These are phyloP conservation scores for Brassica rapa DNA, from an alignment of 345 rosid genomes.

Conservation along the genomic window DNA sequence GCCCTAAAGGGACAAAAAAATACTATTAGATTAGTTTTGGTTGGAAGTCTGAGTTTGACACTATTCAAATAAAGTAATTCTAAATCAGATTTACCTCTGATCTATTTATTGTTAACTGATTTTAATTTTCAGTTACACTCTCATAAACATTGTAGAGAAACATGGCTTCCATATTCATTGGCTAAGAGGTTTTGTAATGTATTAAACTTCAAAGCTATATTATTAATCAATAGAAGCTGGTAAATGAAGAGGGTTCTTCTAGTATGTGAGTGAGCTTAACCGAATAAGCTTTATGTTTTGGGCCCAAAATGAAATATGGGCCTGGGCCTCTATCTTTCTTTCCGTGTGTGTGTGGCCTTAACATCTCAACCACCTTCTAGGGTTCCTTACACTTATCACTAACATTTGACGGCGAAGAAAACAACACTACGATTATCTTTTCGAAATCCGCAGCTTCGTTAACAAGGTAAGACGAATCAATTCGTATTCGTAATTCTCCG, in stretches of 20 bases:
- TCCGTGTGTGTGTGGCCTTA: background rate
- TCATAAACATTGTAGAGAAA: background rate
- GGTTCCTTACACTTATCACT: constrained; percentile 16
- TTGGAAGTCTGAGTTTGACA: background rate
- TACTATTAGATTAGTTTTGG: background rate
- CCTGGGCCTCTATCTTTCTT: background rate
- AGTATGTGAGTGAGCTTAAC: background rate
- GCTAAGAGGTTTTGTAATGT: background rate
- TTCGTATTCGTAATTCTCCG: background rate
- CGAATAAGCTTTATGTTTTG: background rate
- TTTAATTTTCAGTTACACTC: background rate
- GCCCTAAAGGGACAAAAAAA: background rate
- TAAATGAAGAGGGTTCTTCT: background rate
- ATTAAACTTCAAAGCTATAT: background rate
- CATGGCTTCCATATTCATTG: background rate
- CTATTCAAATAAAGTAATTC: background rate
- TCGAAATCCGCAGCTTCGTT: constrained; percentile 12
- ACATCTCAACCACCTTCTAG: constrained; percentile 15
- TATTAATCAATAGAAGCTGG: background rate
- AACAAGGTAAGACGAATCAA: constrained; percentile 13
- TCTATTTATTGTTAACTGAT: background rate
- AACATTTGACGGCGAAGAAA: constrained; percentile 23
- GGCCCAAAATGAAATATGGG: background rate
- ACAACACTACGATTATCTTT: constrained; percentile 6
- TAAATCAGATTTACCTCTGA: background rate